Evolutionary conservation across 73 alveolate species (phyloP), one percentile per base, ranked within the genome.

Genomic region (Paramecium biaurelia): DNA sequence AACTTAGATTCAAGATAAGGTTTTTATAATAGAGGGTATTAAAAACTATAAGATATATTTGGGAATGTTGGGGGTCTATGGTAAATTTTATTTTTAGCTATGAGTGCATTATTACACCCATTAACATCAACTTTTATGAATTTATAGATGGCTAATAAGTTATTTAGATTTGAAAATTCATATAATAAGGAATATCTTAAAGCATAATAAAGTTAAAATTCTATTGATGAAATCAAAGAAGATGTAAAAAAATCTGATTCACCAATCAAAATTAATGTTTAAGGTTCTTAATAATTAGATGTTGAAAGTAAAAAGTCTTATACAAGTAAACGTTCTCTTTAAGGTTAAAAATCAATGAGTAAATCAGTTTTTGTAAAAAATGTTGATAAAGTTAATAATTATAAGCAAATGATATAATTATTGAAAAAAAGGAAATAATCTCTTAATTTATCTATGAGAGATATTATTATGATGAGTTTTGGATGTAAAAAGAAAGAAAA

Each of bases 81-180:
- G 70, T 43, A 38, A 26, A 63, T 45, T 26, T 37, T 79, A 47
- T 79, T 43, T 45, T 23, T 79, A 23, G 56, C 56, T 7, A 38
- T 47, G 26, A 23, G 56, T 43, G 45, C 56, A 20, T 26, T 79
- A 26, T 43, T 79, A 45, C 9, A 23, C 43, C 90, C 90, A 21
- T 8, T 79, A 20, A 47, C 45, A 12, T 38, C 43, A 38, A 42
- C 37, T 2, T 24, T 79, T 8, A 79, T 79, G 90, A 79, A 79
- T 79, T 45, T 79, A n/a, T 2, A 38, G 18, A 79, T 79, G 90
- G 90, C 90, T 5, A 79, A 79, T 42, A 79, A 79, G 28, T 43
- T 79, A 79, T 79, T 79, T 79, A 43, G 76, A 79, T 79, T 79
- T 34, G 90, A 72, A 72, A 26, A 14, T 53, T 53, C 20, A 53